A percentile compares a stretch with the other conserved stretches of the same genome.
phyloP scores from a whole-genome alignment of 768 basidiomycete genomes.

The Calvatia gigantea region DNA sequence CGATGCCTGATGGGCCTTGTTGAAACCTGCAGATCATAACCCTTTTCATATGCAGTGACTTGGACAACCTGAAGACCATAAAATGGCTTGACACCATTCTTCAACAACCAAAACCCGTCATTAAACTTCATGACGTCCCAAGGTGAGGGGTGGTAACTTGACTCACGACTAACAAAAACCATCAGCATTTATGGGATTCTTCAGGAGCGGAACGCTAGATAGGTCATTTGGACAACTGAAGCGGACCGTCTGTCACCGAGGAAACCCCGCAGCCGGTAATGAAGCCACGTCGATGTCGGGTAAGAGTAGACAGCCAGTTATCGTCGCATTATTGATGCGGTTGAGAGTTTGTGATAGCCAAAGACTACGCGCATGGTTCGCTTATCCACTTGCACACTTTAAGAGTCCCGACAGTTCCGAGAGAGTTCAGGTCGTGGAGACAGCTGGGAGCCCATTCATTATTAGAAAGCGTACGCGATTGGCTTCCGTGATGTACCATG shows the following conservation, averaged over 20 bases:
- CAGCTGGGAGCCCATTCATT: too few relatives aligned
- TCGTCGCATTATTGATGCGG: too few relatives aligned
- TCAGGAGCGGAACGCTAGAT: neutral
- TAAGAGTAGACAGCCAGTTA: too few relatives aligned
- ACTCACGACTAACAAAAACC: neutral
- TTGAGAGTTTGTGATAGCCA: too few relatives aligned
- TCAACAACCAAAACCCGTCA: slow-evolving; percentile 71
- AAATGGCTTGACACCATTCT: slow-evolving; percentile 55
- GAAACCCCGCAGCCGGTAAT: slow-evolving; percentile 1
- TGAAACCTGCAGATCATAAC: slow-evolving; percentile 56
- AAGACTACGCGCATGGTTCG: too few relatives aligned
- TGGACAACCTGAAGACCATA: slow-evolving; percentile 63
- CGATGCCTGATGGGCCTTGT: slow-evolving; percentile 59
- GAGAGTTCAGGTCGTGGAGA: too few relatives aligned
- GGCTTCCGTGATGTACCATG: neutral
- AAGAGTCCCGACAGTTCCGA: too few relatives aligned
- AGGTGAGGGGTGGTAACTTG: neutral
- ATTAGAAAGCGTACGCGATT: too few relatives aligned
- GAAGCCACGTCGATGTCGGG: neutral
- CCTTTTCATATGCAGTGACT: slow-evolving; percentile 37
- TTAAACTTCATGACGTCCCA: slow-evolving; percentile 56
- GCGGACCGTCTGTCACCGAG: slow-evolving; percentile 6
- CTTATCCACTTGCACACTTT: too few relatives aligned
- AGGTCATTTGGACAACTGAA: slow-evolving; percentile 10
- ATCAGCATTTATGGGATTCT: slow-evolving; percentile 5